Percentiles rank a stretch among this genome's conserved stretches.
These are phyloP conservation scores for Alternaria triticina DNA, from an alignment of 2,329 filamentous ascomycete species.

Conservation along the genomic window DNA sequence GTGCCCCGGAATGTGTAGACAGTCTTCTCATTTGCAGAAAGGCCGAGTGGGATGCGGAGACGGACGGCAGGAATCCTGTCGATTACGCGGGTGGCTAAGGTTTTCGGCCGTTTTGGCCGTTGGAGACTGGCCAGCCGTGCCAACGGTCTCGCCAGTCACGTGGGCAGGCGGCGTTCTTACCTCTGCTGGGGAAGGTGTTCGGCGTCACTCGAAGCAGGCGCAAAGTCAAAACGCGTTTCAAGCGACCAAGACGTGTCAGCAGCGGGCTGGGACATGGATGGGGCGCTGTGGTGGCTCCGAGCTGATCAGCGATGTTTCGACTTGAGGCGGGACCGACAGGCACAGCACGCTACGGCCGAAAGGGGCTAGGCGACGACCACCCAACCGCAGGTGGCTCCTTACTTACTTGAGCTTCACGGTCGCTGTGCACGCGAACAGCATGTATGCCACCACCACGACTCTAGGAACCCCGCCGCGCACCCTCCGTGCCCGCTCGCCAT, in stretches of 20 bases:
- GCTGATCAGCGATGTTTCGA: conserved; percentile 13
- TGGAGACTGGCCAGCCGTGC: conserved; percentile 5
- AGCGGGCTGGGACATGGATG: conserved; percentile 5
- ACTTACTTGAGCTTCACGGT: conserved; percentile 9
- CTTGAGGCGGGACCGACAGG: conserved; percentile 16
- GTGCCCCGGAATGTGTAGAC: not conserved
- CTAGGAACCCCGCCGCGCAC: conserved; percentile 9
- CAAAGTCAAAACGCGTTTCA: conserved; percentile 7
- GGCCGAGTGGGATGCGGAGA: not conserved
- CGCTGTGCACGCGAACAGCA: conserved; percentile 12
- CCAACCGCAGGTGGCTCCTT: conserved; percentile 13
- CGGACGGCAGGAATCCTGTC: not conserved
- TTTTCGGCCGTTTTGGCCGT: conserved; percentile 12
- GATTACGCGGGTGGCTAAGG: conserved; percentile 13
- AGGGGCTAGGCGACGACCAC: conserved; percentile 9
- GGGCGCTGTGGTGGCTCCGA: conserved; percentile 14
- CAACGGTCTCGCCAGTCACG: conserved; percentile 5
- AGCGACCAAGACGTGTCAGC: conserved; percentile 10
- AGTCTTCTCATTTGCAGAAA: not conserved
- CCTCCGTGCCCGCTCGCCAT: conserved; percentile 31
- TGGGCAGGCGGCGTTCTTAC: not conserved
- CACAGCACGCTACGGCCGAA: conserved; percentile 1
- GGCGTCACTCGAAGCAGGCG: not conserved
- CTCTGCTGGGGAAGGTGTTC: not conserved
- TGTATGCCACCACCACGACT: conserved; percentile 9